Percentiles rank a stretch among this genome's conserved stretches.
Evolutionary conservation across 2,329 filamentous ascomycete genomes (phyloP).

Genomic region (Sarocladium strictum): DNA sequence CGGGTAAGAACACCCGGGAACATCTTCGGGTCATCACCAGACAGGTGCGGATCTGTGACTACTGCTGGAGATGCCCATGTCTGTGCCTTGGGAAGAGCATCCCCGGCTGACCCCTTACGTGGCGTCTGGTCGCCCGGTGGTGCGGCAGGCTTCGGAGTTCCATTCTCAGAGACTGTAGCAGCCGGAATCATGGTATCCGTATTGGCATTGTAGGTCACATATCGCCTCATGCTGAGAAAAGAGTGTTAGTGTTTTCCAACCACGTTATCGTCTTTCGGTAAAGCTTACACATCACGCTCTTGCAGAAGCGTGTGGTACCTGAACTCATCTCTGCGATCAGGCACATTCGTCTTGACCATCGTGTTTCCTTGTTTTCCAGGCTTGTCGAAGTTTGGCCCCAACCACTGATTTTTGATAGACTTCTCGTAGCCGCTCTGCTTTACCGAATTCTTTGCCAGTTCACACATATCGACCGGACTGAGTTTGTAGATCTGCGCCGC

Average conservation of each 20-base stretch:
- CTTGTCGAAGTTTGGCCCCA: constrained; percentile 70
- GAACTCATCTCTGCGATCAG: constrained; percentile 86
- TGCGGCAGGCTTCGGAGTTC: background rate
- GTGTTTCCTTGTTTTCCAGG: constrained; percentile 81
- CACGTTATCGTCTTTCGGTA: background rate
- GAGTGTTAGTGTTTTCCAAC: background rate
- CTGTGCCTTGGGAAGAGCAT: constrained; percentile 1
- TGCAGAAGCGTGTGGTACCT: constrained; percentile 79
- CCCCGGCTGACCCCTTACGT: background rate
- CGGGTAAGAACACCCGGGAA: constrained; percentile 64
- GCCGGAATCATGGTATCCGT: constrained; percentile 14
- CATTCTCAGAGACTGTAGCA: background rate
- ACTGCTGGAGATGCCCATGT: constrained; percentile 1
- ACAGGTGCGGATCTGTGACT: constrained; percentile 40
- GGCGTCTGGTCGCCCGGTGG: background rate
- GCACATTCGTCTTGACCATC: constrained; percentile 94
- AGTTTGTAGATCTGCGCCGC: constrained; percentile 98
- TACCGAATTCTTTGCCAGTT: constrained; percentile 93
- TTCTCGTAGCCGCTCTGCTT: constrained; percentile 91
- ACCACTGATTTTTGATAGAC: constrained; percentile 83
- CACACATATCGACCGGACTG: constrained; percentile 96
- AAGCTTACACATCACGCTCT: constrained; percentile 73
- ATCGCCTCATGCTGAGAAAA: constrained; percentile 33
- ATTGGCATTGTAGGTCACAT: constrained; percentile 29
- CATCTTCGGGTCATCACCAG: constrained; percentile 59